A percentile compares a stretch with the other conserved stretches of the same genome.
phyloP scores from a whole-genome alignment of 2,329 filamentous ascomycete species.

The Aspergillus arachidicola region DNA sequence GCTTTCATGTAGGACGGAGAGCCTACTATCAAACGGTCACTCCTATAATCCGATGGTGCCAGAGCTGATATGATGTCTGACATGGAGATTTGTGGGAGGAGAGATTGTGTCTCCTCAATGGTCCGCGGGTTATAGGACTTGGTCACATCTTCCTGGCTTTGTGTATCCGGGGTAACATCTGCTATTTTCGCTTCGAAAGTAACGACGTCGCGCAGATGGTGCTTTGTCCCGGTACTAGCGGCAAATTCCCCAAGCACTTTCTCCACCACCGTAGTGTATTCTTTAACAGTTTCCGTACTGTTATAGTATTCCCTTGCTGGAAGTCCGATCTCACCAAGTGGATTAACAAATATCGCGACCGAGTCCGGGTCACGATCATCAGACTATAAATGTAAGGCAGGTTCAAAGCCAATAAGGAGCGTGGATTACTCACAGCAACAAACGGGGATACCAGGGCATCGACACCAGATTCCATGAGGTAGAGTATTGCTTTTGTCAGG shows the following conservation, averaged over 20 bases:
- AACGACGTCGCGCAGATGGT: conserved; percentile 48
- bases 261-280: conserved; percentile 53
- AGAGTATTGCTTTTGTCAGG: conserved; percentile 40
- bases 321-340: conserved; percentile 56
- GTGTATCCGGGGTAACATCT: conserved; percentile 58
- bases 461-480: conserved; percentile 41
- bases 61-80: conserved; percentile 56
- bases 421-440: conserved; percentile 34
- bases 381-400: conserved; percentile 30
- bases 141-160: conserved; percentile 64
- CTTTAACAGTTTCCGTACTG: conserved; percentile 54
- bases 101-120: conserved; percentile 56
- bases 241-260: conserved; percentile 45
- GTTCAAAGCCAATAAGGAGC: background rate
- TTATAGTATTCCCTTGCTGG: conserved; percentile 65
- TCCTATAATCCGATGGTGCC: conserved; percentile 53
- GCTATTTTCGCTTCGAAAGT: conserved; percentile 64
- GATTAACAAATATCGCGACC: conserved; percentile 51
- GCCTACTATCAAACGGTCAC: conserved; percentile 59
- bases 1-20: conserved; percentile 64
- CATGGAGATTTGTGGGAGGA: conserved; percentile 61
- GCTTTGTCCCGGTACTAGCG: conserved; percentile 28
- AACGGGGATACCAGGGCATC: conserved; percentile 34
- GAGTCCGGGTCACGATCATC: conserved; percentile 60
- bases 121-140: conserved; percentile 68